Conservation (phyloP, 148 eudicot species). For the Vaccinium myrtillus region DNA sequence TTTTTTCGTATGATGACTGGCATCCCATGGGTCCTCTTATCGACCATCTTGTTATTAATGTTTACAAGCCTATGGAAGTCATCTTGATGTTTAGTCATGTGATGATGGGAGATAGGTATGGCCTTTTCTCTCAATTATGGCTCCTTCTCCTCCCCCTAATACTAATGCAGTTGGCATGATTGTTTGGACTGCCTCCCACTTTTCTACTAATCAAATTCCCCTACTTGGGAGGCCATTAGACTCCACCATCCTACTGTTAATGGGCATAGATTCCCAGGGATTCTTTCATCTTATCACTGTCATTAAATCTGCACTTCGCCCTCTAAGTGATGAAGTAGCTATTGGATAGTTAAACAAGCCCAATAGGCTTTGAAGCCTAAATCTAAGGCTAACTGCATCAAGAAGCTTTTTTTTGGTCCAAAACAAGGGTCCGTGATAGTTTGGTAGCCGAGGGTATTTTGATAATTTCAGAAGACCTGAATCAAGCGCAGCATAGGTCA, state of each 20-base stretch:
- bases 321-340: background rate
- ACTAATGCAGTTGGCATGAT: background rate
- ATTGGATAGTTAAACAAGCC: background rate
- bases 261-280: background rate
- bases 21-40: background rate
- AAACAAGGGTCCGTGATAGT: background rate
- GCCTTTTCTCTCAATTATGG: background rate
- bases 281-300: background rate
- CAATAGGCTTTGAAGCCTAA: background rate
- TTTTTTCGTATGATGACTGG: background rate
- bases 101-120: background rate
- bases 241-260: background rate
- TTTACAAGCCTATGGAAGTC: too few relatives aligned
- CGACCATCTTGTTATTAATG: background rate
- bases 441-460: background rate
- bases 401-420: background rate
- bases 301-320: background rate
- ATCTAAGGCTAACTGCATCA: background rate
- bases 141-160: background rate
- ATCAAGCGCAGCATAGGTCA: background rate
- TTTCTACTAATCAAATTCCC: background rate
- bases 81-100: background rate
- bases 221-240: background rate
- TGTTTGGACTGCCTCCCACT: background rate
- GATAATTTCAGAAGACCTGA: background rate